Evolutionary conservation across 176 grass and related monocot species (phyloP), one percentile per base, ranked within the genome.

Genomic region (Oryza glaberrima): DNA sequence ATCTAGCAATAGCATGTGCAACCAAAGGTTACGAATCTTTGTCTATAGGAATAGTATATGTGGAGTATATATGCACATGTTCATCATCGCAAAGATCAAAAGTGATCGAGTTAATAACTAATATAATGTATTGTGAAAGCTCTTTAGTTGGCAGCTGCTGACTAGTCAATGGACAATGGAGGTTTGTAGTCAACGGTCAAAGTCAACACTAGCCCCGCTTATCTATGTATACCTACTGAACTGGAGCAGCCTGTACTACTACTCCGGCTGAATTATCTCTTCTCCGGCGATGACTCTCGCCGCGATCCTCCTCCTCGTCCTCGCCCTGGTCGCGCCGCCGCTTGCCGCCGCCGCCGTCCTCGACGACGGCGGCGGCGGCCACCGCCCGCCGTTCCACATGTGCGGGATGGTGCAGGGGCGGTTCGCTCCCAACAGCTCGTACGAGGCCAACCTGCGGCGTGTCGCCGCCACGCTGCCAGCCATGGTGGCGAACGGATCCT

Each of bases 361-460:
- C 4, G 65, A 20, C 4, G 65, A 12, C 51, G 51, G 16, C 51
- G 51, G 2, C 51, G 16, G 40, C 40, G 7, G 4, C 64, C 63
- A 34, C 73, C 22, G n/a, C 66, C 11, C 41, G 35, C 49, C 52
- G 5, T 19, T 52, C 38, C 67, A 85, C 75, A 7, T 30, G 28
- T 85, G 75, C 83, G 52, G 75, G 44, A 20, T 46, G 11, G 51
- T 5, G 16, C 66, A 78, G 14, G 75, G 83, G 36, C 41, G 11
- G 38, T 95, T 72, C 82, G 49, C 78, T 30, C 78, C 65, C 11
- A 81, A 84, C 58, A 86, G 88, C 75, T 70, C 81, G 41, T 95
- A 88, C 78, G 45, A 82, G n/a, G 47, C 85, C 36, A 95, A 88
- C 65, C 90, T 95, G 40, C 40, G 56, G 36, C 17, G 0, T 15